Base-by-base conservation (phyloP, 495 filamentous ascomycete genomes). In the Viridothelium virens region DNA sequence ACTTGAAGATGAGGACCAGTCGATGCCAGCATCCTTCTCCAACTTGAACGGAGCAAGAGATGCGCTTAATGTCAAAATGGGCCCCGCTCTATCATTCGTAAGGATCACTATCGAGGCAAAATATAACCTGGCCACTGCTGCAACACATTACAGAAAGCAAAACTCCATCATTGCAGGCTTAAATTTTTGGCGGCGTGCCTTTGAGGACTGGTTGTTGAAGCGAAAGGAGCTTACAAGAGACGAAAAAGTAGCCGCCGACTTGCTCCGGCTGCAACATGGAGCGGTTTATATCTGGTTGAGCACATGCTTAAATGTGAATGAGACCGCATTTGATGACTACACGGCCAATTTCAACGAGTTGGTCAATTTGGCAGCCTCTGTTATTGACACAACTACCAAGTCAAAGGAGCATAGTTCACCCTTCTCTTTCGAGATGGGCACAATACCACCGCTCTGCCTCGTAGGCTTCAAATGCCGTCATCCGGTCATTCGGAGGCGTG, bases 381-480 rank as follows among this genome's bases (percentile, higher is more conserved):
- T 67, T 7, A 44, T 44, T 7, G 14, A 14, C 14, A 14, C 0
- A 44, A 44, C 7, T 7, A 44, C 14, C 7, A 14, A 44, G 41
- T 44, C 41, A 44, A 7, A 44, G 41, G 41, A 44, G 41, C 33
- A 64, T 31, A 37, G 25, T 12, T 56, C 68, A 9, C 41, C 61
- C 9, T 70, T 70, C 65, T 44, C 66, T 4, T 70, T 70, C 65
- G 68, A 70, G 46, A 70, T 70, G 68, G 68, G 66, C n/a, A 59
- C 65, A n/a, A 62, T 70, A 6, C 63, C 65, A 1, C 68, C 68
- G 10, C 38, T 70, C 7, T 67, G 65, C 56, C 64, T 44, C 44
- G 44, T 67, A 31, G 68, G 41, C 1, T 59, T 56, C 62, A 70
- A 70, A 41, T 70, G 68, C 68, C 44, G 68, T 41, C 46, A 65